Base-by-base conservation (phyloP, 148 eudicot genomes). In the Euryodendron excelsum region DNA sequence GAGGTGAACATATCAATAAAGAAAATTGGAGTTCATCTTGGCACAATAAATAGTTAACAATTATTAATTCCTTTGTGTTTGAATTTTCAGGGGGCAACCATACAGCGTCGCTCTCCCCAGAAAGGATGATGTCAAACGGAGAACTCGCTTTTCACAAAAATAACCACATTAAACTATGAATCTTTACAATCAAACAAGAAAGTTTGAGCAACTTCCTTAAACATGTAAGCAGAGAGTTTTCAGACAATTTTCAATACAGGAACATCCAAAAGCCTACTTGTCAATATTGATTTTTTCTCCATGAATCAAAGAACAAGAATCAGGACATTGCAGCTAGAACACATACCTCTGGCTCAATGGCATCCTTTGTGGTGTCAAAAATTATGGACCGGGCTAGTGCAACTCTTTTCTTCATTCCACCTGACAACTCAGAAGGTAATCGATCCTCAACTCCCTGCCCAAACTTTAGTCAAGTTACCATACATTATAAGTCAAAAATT, bases 391-490 rank as follows among this genome's bases (percentile, higher is more conserved):
- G 96, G 34, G 98, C 98, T 50, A 94, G 68, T 37, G 97, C 98
- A 83, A 94, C 97, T 77, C 98, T 88, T 82, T 94, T 94, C 81
- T 92, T 94, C 98, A 94, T 94, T 71, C 98, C 98, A 34, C 98
- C 98, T 45, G 98, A 94, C 83, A 94, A 85, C 85, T 94, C 97
- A 25, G 98, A 94, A 65, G 97, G 98, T 65, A 91, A 78, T 53
- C 95, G 88, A 56, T 92, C 92, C 81, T 94, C 98, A 79, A 92
- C 97, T 62, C 80, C 97, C 98, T 92, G 83, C 80, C 87, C 58
- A 81, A 79, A 50, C 69, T 41, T 68, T 61, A 37, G 33, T 59
- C 27, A 68, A 55, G 34, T 21, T 76, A 62, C 53, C 28, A 34
- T 56, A 6, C 48, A 56, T 55, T 30, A 61, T 9, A 23, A 28